Evolutionary conservation across 805 yeast genomes (phyloP).

Genomic region (Soucietia sequanensis): DNA sequence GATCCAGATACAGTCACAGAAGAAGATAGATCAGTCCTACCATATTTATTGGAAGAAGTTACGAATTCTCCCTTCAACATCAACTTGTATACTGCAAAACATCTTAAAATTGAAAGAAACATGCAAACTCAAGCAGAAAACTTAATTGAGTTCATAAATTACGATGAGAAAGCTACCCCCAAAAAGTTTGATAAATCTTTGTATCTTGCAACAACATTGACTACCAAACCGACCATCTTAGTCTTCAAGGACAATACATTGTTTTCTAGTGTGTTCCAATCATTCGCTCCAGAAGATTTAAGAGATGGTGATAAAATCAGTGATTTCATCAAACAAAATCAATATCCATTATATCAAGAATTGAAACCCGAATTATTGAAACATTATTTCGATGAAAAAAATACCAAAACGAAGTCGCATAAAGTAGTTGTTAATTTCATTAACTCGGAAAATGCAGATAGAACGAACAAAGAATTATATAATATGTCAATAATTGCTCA

Average conservation of each 20-base stretch:
- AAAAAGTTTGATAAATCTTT: conserved; percentile 43
- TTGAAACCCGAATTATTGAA: conserved; percentile 40
- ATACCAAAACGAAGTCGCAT: conserved; percentile 19
- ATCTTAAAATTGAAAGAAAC: conserved; percentile 37
- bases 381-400: conserved; percentile 30
- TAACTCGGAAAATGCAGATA: conserved; percentile 36
- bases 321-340: conserved; percentile 48
- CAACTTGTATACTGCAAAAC: conserved; percentile 52
- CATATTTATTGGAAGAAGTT: conserved; percentile 58
- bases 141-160: conserved; percentile 44
- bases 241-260: conserved; percentile 58
- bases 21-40: conserved; percentile 64
- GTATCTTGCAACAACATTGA: conserved; percentile 49
- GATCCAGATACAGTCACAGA: conserved; percentile 49
- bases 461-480: conserved; percentile 31
- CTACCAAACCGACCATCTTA: conserved; percentile 62
- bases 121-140: conserved; percentile 40
- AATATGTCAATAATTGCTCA: conserved; percentile 46
- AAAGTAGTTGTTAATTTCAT: conserved; percentile 52
- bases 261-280: conserved; percentile 53
- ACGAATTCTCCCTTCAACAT: conserved; percentile 57
- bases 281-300: conserved; percentile 62
- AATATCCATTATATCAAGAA: conserved; percentile 54
- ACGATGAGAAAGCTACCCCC: conserved; percentile 31
- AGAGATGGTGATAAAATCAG: conserved; percentile 49